Evolutionary conservation across 176 grass and related monocot genomes (phyloP).

Genomic region (Carex cristatella): DNA sequence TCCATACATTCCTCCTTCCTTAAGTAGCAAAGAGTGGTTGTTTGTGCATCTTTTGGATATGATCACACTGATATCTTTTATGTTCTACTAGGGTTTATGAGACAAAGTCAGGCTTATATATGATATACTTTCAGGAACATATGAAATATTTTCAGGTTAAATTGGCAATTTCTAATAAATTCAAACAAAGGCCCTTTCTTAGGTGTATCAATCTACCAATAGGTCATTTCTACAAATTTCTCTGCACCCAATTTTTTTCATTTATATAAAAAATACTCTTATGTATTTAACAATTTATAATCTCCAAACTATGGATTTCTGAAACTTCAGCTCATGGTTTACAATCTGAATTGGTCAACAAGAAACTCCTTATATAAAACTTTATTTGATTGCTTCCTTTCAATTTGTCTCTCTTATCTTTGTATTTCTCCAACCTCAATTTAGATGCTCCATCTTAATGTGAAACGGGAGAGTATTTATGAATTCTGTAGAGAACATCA

Average conservation of each 20-base stretch:
- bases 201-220: background rate
- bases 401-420: background rate
- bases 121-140: background rate
- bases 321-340: background rate
- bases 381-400: background rate
- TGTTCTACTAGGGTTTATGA: background rate
- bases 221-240: background rate
- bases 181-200: background rate
- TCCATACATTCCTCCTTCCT: background rate
- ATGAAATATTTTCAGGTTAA: slow-evolving; percentile 4
- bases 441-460: background rate
- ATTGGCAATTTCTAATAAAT: background rate
- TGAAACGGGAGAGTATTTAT: background rate
- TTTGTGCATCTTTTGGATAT: background rate
- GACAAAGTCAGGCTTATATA: background rate
- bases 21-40: background rate
- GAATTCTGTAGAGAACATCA: background rate
- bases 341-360: background rate
- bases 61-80: no score
- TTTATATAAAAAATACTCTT: background rate
- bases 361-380: background rate
- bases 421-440: background rate
- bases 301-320: background rate
- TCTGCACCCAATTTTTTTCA: background rate
- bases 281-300: background rate